Percentiles rank a stretch among this genome's conserved stretches.
phyloP scores from a whole-genome alignment of 2,329 filamentous ascomycete species.

The Colletotrichum incanum region DNA sequence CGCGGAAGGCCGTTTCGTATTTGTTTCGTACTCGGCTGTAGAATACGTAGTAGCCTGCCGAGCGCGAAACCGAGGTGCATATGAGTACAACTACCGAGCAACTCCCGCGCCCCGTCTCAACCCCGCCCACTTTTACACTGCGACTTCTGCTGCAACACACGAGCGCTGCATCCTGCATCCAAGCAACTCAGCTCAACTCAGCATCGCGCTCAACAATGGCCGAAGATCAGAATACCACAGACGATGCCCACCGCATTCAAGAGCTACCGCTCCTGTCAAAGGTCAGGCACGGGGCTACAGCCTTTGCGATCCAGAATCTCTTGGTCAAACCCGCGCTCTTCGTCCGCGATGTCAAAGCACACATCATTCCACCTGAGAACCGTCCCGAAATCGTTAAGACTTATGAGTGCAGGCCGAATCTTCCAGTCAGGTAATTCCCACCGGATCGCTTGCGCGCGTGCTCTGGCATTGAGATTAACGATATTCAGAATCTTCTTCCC shows the following conservation, averaged over 20 bases:
- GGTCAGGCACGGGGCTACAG: slow-evolving; percentile 34
- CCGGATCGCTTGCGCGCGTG: not conserved
- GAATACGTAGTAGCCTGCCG: not conserved
- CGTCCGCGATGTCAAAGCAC: slow-evolving; percentile 25
- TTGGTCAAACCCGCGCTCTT: slow-evolving; percentile 32
- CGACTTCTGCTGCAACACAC: slow-evolving; percentile 26
- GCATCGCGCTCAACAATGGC: slow-evolving; percentile 29
- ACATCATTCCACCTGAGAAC: slow-evolving; percentile 31
- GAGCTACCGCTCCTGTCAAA: slow-evolving; percentile 26
- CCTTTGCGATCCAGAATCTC: slow-evolving; percentile 37
- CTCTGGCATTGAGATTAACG: slow-evolving; percentile 1
- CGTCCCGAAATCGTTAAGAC: slow-evolving; percentile 40
- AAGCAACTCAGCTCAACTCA: slow-evolving; percentile 18
- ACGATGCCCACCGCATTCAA: slow-evolving; percentile 17
- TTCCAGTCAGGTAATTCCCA: slow-evolving; percentile 40
- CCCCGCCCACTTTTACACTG: slow-evolving; percentile 24
- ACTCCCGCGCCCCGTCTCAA: slow-evolving; percentile 29
- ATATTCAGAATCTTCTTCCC: slow-evolving; percentile 58
- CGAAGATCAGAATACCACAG: slow-evolving; percentile 33
- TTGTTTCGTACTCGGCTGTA: slow-evolving; percentile 39
- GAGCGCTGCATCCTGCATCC: slow-evolving; percentile 19
- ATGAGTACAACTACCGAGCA: slow-evolving; percentile 37
- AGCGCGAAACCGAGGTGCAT: slow-evolving; percentile 36
- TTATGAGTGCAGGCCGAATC: slow-evolving; percentile 37
- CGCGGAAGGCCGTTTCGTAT: slow-evolving; percentile 27